Percentiles rank a stretch among this genome's conserved stretches.
Conservation (phyloP, 345 rosid genomes). For the rapeseed (Brassica napus) region DNA sequence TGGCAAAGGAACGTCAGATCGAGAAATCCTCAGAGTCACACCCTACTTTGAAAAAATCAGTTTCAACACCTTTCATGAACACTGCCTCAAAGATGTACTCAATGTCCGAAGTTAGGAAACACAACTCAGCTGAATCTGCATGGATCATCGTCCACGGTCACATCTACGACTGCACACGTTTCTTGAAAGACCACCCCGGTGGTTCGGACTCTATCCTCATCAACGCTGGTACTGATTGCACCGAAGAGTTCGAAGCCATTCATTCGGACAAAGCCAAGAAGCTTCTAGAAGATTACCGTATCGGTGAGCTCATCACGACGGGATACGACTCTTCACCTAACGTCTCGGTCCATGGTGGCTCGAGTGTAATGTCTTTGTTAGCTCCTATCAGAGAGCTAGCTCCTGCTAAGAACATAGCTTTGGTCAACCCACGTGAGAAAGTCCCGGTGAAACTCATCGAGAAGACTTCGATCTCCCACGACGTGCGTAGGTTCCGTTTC, state of each 20-base stretch:
- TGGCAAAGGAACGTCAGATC: conserved; percentile 80
- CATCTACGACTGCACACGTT: conserved; percentile 85
- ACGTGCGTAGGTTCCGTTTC: conserved; percentile 64
- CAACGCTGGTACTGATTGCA: conserved; percentile 89
- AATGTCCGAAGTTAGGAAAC: conserved; percentile 65
- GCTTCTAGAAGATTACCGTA: conserved; percentile 71
- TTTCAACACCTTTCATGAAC: conserved; percentile 96
- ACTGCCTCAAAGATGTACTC: conserved; percentile 61
- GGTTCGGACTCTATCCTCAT: conserved; percentile 84
- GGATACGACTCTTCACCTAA: conserved; percentile 81
- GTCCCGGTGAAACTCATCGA: conserved; percentile 67
- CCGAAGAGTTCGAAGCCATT: conserved; percentile 93
- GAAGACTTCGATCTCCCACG: conserved; percentile 69
- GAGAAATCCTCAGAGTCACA: conserved; percentile 56
- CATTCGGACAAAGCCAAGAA: conserved; percentile 92
- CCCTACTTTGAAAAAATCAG: conserved; percentile 66
- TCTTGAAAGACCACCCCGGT: conserved; percentile 91
- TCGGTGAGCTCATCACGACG: conserved; percentile 66
- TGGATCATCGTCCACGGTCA: conserved; percentile 97
- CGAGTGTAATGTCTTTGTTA: conserved; percentile 38
- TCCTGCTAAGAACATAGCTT: conserved; percentile 51
- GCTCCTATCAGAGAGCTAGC: conserved; percentile 67
- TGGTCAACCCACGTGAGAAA: conserved; percentile 77
- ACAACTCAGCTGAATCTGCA: conserved; percentile 71
- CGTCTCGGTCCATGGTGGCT: conserved; percentile 64